These are phyloP conservation scores for Schizosaccharomyces cryophilus DNA, from an alignment of 805 yeast genomes.

Conservation along the genomic window DNA sequence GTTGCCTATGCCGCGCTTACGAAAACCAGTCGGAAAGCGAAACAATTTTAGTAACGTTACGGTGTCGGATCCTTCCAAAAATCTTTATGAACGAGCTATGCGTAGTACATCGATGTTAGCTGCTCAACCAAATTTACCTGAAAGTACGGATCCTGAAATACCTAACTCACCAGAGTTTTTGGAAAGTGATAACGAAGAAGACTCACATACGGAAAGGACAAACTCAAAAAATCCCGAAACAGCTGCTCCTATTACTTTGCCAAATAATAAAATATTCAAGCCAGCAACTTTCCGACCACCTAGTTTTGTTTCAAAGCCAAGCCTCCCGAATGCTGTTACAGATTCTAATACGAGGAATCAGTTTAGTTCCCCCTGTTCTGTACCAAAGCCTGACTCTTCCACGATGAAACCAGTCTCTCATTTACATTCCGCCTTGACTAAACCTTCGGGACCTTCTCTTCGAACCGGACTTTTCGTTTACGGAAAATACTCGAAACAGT, in stretches of 20 bases:
- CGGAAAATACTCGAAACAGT: no score
- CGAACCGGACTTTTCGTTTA: no score
- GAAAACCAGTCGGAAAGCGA: not conserved
- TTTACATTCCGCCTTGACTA: no score
- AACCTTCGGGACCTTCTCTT: no score
- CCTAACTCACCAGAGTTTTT: not conserved
- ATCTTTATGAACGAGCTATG: not conserved
- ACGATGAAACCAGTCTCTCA: no score
- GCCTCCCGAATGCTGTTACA: no score
- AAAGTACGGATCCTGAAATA: not conserved
- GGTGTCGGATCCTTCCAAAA: not conserved
- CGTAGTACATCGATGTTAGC: not conserved
- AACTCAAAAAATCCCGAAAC: not conserved
- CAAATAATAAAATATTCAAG: not conserved
- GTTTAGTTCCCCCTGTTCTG: no score
- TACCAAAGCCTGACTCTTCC: no score
- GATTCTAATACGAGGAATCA: no score
- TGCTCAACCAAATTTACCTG: not conserved
- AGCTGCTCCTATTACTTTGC: not conserved
- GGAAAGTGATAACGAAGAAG: not conserved
- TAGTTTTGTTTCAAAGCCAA: no score
- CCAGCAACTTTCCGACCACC: no score
- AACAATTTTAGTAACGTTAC: not conserved
- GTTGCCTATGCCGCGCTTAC: not conserved
- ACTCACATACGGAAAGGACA: not conserved